Evolutionary conservation across 1,139 yeast genomes (phyloP).

Genomic region (Suhomyces coccinellae): DNA sequence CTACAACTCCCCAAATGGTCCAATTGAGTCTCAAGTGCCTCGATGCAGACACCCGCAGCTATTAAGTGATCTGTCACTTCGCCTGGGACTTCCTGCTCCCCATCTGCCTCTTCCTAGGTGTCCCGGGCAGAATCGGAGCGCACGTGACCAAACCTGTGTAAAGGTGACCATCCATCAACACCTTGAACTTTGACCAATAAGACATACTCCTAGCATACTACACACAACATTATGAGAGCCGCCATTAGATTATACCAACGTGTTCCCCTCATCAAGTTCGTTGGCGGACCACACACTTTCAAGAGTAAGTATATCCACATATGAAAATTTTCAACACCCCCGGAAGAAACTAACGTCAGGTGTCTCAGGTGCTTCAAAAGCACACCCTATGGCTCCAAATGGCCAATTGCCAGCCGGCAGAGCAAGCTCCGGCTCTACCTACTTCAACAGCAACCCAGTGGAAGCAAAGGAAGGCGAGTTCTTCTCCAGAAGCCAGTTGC

Average conservation of each 20-base stretch:
- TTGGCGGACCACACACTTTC: conserved; percentile 60
- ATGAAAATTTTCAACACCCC: not conserved
- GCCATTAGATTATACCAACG: conserved; percentile 38
- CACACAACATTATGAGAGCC: conserved; percentile 27
- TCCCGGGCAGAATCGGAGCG: conserved; percentile 3
- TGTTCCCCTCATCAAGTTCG: conserved; percentile 61
- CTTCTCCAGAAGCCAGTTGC: conserved; percentile 63
- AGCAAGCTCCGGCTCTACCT: conserved; percentile 17
- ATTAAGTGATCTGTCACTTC: no score
- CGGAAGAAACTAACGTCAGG: conserved; percentile 26
- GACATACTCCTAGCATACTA: conserved; percentile 1
- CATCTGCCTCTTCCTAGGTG: not conserved
- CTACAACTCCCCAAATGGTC: not conserved
- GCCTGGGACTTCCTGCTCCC: no score
- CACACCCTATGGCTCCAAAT: conserved; percentile 55
- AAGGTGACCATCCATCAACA: conserved; percentile 1
- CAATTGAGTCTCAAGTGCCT: not conserved
- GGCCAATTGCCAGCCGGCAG: conserved; percentile 44
- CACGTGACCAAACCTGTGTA: conserved; percentile 2
- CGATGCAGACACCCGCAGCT: not conserved
- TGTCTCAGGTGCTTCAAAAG: conserved; percentile 27
- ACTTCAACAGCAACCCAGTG: conserved; percentile 34
- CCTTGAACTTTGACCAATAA: conserved; percentile 6
- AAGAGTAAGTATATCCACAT: conserved; percentile 28
- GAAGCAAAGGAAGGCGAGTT: conserved; percentile 50